Conservation (phyloP, 805 yeast species). For the Candida dajiaensis region DNA sequence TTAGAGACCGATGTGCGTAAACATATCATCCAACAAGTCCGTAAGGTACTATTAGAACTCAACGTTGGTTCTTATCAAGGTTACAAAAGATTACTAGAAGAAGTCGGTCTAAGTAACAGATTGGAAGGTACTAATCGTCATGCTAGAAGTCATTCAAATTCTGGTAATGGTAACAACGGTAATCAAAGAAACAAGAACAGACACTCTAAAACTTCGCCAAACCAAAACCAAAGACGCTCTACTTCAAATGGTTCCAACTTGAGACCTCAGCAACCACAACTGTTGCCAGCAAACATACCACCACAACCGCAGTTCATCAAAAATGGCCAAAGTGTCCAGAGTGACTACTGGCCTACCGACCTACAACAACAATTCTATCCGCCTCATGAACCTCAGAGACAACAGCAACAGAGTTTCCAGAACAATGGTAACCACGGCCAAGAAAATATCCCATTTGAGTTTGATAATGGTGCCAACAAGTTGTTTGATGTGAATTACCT, state of each 20-base stretch:
- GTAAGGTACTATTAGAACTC: conserved; percentile 54
- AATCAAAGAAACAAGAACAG: conserved; percentile 11
- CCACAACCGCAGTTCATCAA: neutral
- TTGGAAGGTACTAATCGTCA: conserved; percentile 16
- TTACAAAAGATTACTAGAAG: conserved; percentile 84
- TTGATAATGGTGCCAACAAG: neutral
- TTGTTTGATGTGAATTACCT: neutral
- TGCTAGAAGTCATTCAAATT: conserved; percentile 20
- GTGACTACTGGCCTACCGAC: neutral
- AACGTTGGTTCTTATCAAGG: conserved; percentile 56
- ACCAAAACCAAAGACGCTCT: conserved; percentile 8
- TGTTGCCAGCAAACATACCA: neutral
- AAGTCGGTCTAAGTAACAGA: conserved; percentile 58
- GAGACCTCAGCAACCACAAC: neutral
- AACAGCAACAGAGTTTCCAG: neutral
- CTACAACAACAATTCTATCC: conserved; percentile 1
- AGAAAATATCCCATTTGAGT: neutral
- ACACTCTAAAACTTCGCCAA: conserved; percentile 18
- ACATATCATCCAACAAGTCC: conserved; percentile 54
- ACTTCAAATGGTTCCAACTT: conserved; percentile 1
- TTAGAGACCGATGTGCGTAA: conserved; percentile 51
- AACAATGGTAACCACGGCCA: neutral
- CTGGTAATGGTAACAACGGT: conserved; percentile 1
- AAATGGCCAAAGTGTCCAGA: neutral
- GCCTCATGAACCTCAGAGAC: neutral